phyloP scores from a whole-genome alignment of 2,329 filamentous ascomycete genomes.

The Fusarium tuaranense region DNA sequence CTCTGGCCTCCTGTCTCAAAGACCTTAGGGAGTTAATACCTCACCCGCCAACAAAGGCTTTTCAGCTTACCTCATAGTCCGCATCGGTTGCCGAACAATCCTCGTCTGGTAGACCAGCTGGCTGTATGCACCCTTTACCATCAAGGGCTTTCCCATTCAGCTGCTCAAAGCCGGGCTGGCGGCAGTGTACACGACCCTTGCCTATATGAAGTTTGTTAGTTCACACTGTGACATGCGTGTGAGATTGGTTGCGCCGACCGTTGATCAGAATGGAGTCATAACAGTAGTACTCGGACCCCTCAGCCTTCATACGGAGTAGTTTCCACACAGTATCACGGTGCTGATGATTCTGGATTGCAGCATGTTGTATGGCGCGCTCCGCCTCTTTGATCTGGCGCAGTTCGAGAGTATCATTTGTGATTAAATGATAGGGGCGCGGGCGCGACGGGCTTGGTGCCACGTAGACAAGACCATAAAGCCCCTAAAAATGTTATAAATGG shows the following conservation, averaged over 20 bases:
- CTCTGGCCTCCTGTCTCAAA: not conserved
- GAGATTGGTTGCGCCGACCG: not conserved
- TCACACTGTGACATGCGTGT: not conserved
- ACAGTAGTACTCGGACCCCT: slow-evolving; percentile 12
- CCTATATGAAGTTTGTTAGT: not conserved
- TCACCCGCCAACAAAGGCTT: not conserved
- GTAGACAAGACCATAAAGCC: not conserved
- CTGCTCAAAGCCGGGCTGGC: not conserved
- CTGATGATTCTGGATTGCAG: slow-evolving; percentile 10
- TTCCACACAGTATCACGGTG: slow-evolving; percentile 14
- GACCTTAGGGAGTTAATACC: not conserved
- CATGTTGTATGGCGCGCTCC: not conserved
- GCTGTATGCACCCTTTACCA: slow-evolving; percentile 6
- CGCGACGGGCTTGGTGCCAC: not conserved
- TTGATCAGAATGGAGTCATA: slow-evolving; percentile 10
- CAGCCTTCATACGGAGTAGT: slow-evolving; percentile 5
- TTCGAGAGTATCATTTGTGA: slow-evolving; percentile 3
- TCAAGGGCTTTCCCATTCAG: not conserved
- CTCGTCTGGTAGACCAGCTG: not conserved
- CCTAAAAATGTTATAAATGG: not conserved
- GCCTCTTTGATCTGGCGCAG: not conserved
- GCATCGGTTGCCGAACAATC: not conserved
- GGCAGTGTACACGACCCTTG: slow-evolving; percentile 12
- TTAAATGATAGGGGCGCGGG: not conserved
- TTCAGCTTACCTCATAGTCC: not conserved